Percentiles rank a stretch among this genome's conserved stretches.
These are phyloP conservation scores for Clonostachys sp. DNA, from an alignment of 2,329 filamentous ascomycete genomes.

Conservation along the genomic window DNA sequence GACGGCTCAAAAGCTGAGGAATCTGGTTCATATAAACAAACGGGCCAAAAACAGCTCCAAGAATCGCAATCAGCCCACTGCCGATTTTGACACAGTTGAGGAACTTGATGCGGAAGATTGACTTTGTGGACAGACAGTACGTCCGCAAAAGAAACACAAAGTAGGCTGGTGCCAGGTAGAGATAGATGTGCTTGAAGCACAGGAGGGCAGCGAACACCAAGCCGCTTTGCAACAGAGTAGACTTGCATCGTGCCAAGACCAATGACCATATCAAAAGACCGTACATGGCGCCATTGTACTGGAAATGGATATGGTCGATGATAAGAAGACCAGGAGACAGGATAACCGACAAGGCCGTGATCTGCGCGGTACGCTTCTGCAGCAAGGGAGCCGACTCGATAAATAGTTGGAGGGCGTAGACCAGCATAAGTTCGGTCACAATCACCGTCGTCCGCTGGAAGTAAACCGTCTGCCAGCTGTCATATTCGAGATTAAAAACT, in stretches of 20 bases:
- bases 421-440: slow-evolving; percentile 74
- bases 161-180: slow-evolving; percentile 93
- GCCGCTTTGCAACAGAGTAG: slow-evolving; percentile 73
- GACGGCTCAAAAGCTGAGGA: slow-evolving; percentile 72
- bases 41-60: slow-evolving; percentile 81
- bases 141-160: slow-evolving; percentile 87
- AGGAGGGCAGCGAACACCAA: slow-evolving; percentile 79
- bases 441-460: slow-evolving; percentile 92
- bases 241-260: slow-evolving; percentile 71
- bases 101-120: slow-evolving; percentile 71
- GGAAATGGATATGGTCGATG: slow-evolving; percentile 98
- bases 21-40: slow-evolving; percentile 81
- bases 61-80: slow-evolving; percentile 63
- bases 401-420: slow-evolving; percentile 79
- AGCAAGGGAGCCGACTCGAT: slow-evolving; percentile 63
- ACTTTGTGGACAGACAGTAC: slow-evolving; percentile 80
- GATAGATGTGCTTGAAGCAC: slow-evolving; percentile 97
- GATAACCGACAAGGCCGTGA: slow-evolving; percentile 81
- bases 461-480: slow-evolving; percentile 89
- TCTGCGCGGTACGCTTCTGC: slow-evolving; percentile 75
- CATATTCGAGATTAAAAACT: slow-evolving; percentile 76
- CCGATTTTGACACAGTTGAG: slow-evolving; percentile 82
- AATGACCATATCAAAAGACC: slow-evolving; percentile 84
- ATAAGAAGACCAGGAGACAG: slow-evolving; percentile 91
- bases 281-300: slow-evolving; percentile 98